These are phyloP conservation scores for Hypholoma sublateritium DNA, from an alignment of 768 basidiomycete genomes.

Conservation along the genomic window DNA sequence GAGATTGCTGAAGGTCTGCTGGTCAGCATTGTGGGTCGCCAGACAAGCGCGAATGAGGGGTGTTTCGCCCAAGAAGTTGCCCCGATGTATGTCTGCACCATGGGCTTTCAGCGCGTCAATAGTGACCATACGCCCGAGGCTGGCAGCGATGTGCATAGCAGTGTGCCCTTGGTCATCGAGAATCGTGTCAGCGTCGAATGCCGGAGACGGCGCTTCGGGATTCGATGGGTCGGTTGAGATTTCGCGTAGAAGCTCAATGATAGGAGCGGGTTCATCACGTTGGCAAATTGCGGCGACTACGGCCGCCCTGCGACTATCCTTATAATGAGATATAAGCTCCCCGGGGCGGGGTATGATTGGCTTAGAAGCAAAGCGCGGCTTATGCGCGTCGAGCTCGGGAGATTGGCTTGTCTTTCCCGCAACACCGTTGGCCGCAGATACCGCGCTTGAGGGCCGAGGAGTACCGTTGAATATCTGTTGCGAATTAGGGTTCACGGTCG, in stretches of 20 bases:
- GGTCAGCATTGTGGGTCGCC: constrained; percentile 83
- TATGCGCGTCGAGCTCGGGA: constrained; percentile 43
- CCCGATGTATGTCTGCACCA: constrained; percentile 88
- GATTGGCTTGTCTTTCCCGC: constrained; percentile 35
- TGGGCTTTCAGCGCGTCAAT: constrained; percentile 68
- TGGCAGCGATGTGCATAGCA: constrained; percentile 89
- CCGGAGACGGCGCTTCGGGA: constrained; percentile 21
- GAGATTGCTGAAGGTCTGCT: constrained; percentile 68
- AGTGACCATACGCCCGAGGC: constrained; percentile 69
- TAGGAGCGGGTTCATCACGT: constrained; percentile 61
- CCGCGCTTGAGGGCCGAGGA: constrained; percentile 46
- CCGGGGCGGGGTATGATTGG: constrained; percentile 50
- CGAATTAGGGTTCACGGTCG: constrained; percentile 25
- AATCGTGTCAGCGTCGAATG: constrained; percentile 75
- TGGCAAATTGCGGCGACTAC: constrained; percentile 67
- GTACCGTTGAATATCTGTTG: constrained; percentile 41
- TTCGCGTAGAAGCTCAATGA: constrained; percentile 68
- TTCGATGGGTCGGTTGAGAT: constrained; percentile 47
- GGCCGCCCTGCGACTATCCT: constrained; percentile 57
- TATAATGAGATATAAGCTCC: constrained; percentile 53
- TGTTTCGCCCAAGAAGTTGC: constrained; percentile 93
- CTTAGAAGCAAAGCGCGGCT: constrained; percentile 68
- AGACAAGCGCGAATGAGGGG: constrained; percentile 91
- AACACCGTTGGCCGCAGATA: constrained; percentile 40
- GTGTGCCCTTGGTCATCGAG: constrained; percentile 96